Evolutionary conservation across 768 basidiomycete species (phyloP).

Genomic region (Tricholoma matsutake): DNA sequence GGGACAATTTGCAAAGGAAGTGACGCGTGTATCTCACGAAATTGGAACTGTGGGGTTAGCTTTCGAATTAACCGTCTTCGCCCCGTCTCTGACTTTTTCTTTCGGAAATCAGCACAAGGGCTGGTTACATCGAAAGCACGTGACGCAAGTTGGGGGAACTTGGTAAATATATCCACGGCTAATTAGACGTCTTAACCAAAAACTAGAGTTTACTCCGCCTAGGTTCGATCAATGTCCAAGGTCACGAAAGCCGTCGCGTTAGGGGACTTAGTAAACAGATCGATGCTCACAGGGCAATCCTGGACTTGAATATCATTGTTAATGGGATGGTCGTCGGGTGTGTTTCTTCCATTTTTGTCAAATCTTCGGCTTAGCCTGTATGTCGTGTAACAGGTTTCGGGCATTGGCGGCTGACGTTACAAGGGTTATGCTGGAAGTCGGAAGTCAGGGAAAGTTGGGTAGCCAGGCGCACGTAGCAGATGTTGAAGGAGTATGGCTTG

Average conservation of each 20-base stretch:
- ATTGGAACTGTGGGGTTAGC: constrained; percentile 49
- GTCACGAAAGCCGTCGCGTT: constrained; percentile 94
- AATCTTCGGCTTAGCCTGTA: constrained; percentile 28
- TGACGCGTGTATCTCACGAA: constrained; percentile 80
- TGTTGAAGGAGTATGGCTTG: constrained; percentile 59
- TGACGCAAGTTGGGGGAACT: constrained; percentile 81
- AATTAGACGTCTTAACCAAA: constrained; percentile 66
- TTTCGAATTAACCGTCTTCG: background rate
- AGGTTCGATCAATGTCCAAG: constrained; percentile 82
- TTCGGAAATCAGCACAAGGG: constrained; percentile 83
- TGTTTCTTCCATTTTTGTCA: constrained; percentile 3
- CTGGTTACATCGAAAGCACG: constrained; percentile 88
- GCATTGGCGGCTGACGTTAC: constrained; percentile 81
- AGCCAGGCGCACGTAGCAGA: constrained; percentile 87
- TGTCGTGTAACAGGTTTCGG: constrained; percentile 32
- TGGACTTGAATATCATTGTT: constrained; percentile 70
- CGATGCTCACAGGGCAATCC: constrained; percentile 85
- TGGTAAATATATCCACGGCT: constrained; percentile 77
- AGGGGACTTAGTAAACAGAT: constrained; percentile 90
- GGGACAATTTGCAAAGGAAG: constrained; percentile 87
- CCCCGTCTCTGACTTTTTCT: background rate
- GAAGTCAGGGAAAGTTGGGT: constrained; percentile 84
- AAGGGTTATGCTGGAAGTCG: constrained; percentile 81
- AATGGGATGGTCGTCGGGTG: constrained; percentile 45
- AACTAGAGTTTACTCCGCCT: background rate